Percentiles rank a stretch among this genome's conserved stretches.
These are phyloP conservation scores for Vigna radiata DNA, from an alignment of 306 rosid genomes.

Conservation along the genomic window DNA sequence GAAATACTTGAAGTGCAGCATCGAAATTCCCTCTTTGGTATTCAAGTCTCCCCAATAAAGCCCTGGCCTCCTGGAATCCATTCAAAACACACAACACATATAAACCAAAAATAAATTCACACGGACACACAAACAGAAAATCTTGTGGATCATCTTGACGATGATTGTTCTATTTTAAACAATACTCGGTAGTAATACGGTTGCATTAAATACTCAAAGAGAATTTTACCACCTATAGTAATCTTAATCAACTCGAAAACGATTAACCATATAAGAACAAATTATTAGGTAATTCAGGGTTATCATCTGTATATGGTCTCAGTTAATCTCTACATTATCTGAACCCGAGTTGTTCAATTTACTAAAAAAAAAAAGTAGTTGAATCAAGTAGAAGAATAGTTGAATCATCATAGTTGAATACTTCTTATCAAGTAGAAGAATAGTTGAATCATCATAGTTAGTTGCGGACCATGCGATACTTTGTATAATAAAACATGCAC, in stretches of 20 bases:
- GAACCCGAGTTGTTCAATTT: background rate
- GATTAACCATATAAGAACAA: background rate
- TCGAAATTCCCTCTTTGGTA: constrained; percentile 82
- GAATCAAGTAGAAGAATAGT: background rate
- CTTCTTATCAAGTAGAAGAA: background rate
- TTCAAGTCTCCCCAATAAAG: constrained; percentile 91
- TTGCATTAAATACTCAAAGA: background rate
- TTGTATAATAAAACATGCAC: background rate
- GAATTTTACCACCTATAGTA: background rate
- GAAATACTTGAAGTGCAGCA: constrained; percentile 91
- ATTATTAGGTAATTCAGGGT: background rate
- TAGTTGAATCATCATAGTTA: background rate
- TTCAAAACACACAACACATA: background rate
- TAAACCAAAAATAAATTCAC: background rate
- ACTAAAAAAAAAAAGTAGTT: background rate
- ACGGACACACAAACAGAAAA: background rate
- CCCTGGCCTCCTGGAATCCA: constrained; percentile 83
- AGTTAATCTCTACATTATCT: background rate
- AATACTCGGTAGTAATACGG: background rate
- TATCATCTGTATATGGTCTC: background rate
- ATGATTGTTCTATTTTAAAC: background rate
- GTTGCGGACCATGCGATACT: background rate
- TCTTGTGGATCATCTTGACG: background rate
- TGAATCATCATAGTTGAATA: background rate
- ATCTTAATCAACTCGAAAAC: background rate